Evolutionary conservation across 257 asterid genomes (phyloP), one percentile per base, ranked within the genome.

Genomic region (Gardenia jasminoides): DNA sequence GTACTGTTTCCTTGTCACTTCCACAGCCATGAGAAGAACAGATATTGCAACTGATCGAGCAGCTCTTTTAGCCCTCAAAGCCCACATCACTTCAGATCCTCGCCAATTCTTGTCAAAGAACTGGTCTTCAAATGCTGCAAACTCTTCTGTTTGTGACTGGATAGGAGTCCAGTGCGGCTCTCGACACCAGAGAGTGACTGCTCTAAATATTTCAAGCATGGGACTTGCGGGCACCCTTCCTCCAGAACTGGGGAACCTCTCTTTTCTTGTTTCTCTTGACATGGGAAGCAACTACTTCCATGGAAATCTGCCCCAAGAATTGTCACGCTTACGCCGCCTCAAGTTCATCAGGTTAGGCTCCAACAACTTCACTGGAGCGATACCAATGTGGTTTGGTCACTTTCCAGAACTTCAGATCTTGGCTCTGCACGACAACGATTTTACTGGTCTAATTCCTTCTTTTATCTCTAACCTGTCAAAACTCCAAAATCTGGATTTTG

Each of bases 371-470:
- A 20, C 31, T 3, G 75, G 75, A 44, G 19, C 7, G 28, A 9
- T 70, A n/a, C 75, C 75, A 78, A 86, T 71, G 3, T 71, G 61
- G 75, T 46, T 71, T 46, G 75, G 75, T 22, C 58, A 26, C 67
- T 61, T 61, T 46, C 61, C 75, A 1, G 7, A 71, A 26, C 75
- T 70, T 46, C 75, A 71, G 12, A 0, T 5, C 43, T 71, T 71
- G 75, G 10, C 3, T 46, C 46, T 71, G 20, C 0, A 0, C 1
- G 0, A 24, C 3, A 70, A 11, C 24, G 7, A 44, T 9, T 70
- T 70, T 44, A 7, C 10, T 71, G 62, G 75, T 10, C 2, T 7
- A 3, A 10, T 70, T n/a, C 58, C 75, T 44, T n/a, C 58, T 70
- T 70, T 39, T 39, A 11, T 70, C 22, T 70, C 39, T 0, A 70